A percentile compares a stretch with the other conserved stretches of the same genome.
Evolutionary conservation across 108 stramenopile genomes (phyloP).

Genomic region (Schizochytrium sp.): DNA sequence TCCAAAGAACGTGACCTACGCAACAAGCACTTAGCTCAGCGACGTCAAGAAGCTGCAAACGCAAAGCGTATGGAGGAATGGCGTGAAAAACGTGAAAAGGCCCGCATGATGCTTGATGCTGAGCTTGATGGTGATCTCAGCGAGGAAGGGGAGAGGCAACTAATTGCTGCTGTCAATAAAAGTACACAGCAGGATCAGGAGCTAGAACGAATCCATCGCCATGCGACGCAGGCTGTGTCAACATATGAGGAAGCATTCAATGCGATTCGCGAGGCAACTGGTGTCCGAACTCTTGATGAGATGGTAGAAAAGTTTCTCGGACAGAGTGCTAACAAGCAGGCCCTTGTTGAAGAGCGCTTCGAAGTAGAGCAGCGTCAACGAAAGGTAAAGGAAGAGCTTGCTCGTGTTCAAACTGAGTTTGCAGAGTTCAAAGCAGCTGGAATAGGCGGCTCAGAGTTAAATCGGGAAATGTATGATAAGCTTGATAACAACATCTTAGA

Average conservation of each 20-base stretch:
- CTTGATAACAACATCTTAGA: constrained; percentile 53
- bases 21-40: not conserved
- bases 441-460: constrained; percentile 53
- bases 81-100: constrained; percentile 58
- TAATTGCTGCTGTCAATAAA: constrained; percentile 28
- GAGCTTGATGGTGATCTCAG: constrained; percentile 37
- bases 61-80: constrained; percentile 32
- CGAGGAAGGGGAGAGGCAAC: constrained; percentile 49
- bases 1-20: not conserved
- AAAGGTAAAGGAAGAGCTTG: constrained; percentile 62
- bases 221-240: constrained; percentile 43
- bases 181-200: constrained; percentile 15
- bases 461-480: constrained; percentile 58
- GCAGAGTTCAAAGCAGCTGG: constrained; percentile 56
- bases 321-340: constrained; percentile 48
- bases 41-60: constrained; percentile 51
- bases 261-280: constrained; percentile 49
- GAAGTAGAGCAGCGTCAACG: constrained; percentile 57
- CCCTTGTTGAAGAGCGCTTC: constrained; percentile 34
- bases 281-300: constrained; percentile 50
- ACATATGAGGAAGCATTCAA: constrained; percentile 41
- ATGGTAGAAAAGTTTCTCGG: constrained; percentile 55
- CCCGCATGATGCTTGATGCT: constrained; percentile 56
- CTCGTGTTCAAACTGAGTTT: constrained; percentile 52
- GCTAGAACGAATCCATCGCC: constrained; percentile 31